Base-by-base conservation (phyloP, 169 alveolate genomes). In the Hepatocystis sp. region DNA sequence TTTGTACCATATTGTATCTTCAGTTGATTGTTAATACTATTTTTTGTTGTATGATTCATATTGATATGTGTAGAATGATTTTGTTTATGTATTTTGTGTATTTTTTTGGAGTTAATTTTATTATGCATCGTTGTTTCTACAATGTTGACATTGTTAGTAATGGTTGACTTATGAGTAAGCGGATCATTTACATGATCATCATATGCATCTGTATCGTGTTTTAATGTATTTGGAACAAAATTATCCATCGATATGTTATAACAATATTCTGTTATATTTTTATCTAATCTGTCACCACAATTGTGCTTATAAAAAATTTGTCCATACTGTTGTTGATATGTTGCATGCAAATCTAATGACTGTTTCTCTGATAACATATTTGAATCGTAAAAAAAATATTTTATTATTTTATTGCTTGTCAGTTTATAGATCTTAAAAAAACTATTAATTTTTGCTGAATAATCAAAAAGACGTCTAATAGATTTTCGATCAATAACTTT, bases 361-460 rank as follows among this genome's bases (percentile, higher is more conserved):
- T 76, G 78, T 27, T 76, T 58, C 58, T 76, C 88, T 5, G 68
- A 42, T 21, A 76, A 23, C 1, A 17, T 64, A 44, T 76, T 3
- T 15, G 88, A 76, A 76, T 76, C 88, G 21, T 76, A 76, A 39
- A 76, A 76, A 27, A 34, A 58, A 52, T 76, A 76, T 64, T 76
- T 76, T 10, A 76, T 46, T 32, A 49, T 60, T 58, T 76, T 76
- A 49, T 55, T 76, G 23, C 28, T 52, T 2, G 19, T 71, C 11
- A 76, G 64, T n/a, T 46, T 56, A 36, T 44, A 76, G 13, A 44
- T 76, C 58, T 76, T 76, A 56, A 76, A 76, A 58, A 60, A 52
- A n/a, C 25, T 15, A 46, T 76, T 76, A 42, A 76, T 52, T 76
- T 76, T 76, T 17, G 58, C 44, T 32, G 88, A 76, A 36, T 76